A percentile compares a stretch with the other conserved stretches of the same genome.
phyloP scores from a whole-genome alignment of 306 rosid species.

The Rosa multiflora region DNA sequence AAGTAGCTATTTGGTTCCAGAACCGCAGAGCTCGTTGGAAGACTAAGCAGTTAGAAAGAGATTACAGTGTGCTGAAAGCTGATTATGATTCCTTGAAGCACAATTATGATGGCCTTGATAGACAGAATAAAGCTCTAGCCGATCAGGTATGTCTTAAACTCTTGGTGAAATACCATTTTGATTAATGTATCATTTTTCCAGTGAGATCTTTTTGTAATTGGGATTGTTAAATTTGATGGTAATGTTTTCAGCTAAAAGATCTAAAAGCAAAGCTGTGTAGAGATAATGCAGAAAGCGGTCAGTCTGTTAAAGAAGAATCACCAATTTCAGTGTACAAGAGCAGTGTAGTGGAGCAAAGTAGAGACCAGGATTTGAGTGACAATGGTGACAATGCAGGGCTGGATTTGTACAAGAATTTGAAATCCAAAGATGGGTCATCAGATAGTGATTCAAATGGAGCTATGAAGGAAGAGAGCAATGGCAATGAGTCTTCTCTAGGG shows the following conservation, averaged over 20 bases:
- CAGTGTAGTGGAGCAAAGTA: slow-evolving; percentile 20
- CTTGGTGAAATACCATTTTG: not conserved
- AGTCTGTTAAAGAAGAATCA: slow-evolving; percentile 37
- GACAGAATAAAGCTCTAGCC: slow-evolving; percentile 46
- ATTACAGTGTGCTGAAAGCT: slow-evolving; percentile 55
- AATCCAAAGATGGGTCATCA: slow-evolving; percentile 33
- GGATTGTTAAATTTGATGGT: not conserved
- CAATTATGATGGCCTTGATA: slow-evolving; percentile 44
- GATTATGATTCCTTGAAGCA: slow-evolving; percentile 54
- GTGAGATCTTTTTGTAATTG: not conserved
- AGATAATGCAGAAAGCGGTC: slow-evolving; percentile 29
- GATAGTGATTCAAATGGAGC: slow-evolving; percentile 40
- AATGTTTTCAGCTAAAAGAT: slow-evolving; percentile 45
- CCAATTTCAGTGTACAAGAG: slow-evolving; percentile 29
- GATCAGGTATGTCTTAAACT: slow-evolving; percentile 34
- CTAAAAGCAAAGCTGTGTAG: slow-evolving; percentile 42
- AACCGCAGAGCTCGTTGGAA: slow-evolving; percentile 86
- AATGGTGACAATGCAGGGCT: slow-evolving; percentile 13
- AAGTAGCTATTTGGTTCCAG: slow-evolving; percentile 86
- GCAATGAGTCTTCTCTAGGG: slow-evolving; percentile 34
- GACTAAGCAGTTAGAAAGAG: slow-evolving; percentile 74
- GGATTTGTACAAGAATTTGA: slow-evolving; percentile 21
- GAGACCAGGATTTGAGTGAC: slow-evolving; percentile 7
- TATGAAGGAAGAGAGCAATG: slow-evolving; percentile 41
- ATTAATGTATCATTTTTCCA: not conserved